Evolutionary conservation across 371 early-diverging fungal genomes (phyloP).

Genomic region (Rhizopus sp.): DNA sequence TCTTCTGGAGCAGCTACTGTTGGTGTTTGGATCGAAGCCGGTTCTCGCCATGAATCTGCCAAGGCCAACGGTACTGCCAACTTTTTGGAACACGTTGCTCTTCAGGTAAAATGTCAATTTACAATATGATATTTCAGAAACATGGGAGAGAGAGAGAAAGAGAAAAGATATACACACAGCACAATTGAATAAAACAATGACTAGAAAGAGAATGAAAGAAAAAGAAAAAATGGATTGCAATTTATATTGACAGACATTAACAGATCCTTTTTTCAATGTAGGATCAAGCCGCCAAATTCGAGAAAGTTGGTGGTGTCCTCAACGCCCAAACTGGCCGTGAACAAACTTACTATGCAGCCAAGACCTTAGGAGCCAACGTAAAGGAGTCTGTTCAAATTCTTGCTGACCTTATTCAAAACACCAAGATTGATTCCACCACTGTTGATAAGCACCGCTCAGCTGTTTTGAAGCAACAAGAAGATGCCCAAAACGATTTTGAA

Average conservation of each 20-base stretch:
- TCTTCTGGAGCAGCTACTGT: slow-evolving; percentile 95
- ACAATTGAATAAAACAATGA: slow-evolving; percentile 37
- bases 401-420: slow-evolving; percentile 93
- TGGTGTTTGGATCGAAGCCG: slow-evolving; percentile 98
- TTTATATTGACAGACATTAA: background rate
- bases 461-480: slow-evolving; percentile 94
- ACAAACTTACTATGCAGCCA: slow-evolving; percentile 97
- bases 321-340: slow-evolving; percentile 98
- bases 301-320: slow-evolving; percentile 97
- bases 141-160: background rate
- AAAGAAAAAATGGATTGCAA: slow-evolving; percentile 26
- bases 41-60: slow-evolving; percentile 88
- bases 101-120: slow-evolving; percentile 77
- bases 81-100: slow-evolving; percentile 98
- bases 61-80: slow-evolving; percentile 96
- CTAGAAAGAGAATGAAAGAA: slow-evolving; percentile 82
- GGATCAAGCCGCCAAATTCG: slow-evolving; percentile 74
- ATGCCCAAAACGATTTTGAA: slow-evolving; percentile 94
- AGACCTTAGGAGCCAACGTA: slow-evolving; percentile 87
- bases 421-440: slow-evolving; percentile 79
- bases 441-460: slow-evolving; percentile 93
- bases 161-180: background rate
- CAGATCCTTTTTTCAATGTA: slow-evolving; percentile 74
- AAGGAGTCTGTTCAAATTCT: slow-evolving; percentile 89
- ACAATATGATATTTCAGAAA: slow-evolving; percentile 1